phyloP scores from a whole-genome alignment of 2,329 filamentous ascomycete genomes.

The Fusarium anthophilum region DNA sequence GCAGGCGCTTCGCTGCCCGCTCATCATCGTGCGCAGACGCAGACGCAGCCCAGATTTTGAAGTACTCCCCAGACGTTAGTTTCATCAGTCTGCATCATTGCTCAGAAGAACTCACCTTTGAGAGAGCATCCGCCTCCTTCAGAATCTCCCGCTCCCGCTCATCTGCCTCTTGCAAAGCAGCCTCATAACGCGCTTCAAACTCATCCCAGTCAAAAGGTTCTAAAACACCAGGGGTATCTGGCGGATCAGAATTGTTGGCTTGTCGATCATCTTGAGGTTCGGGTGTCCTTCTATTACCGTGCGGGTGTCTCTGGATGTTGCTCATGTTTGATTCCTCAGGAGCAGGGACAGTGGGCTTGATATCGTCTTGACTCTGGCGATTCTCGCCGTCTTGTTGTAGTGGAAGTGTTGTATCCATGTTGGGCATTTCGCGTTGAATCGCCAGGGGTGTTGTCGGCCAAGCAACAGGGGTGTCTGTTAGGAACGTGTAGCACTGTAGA shows the following conservation, averaged over 20 bases:
- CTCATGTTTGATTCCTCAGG: conserved; percentile 34
- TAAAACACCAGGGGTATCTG: conserved; percentile 63
- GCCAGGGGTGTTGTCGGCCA: conserved; percentile 30
- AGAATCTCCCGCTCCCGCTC: conserved; percentile 72
- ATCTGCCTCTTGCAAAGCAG: conserved; percentile 70
- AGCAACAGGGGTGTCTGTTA: conserved; percentile 32
- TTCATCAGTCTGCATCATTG: not conserved
- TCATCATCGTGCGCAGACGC: conserved; percentile 78
- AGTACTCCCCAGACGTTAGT: conserved; percentile 65
- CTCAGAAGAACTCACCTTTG: conserved; percentile 59
- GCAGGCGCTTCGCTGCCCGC: conserved; percentile 80
- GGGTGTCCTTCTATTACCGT: conserved; percentile 47
- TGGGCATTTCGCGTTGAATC: conserved; percentile 14
- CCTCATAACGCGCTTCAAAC: conserved; percentile 75
- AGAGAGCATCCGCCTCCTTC: conserved; percentile 73
- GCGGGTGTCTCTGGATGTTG: conserved; percentile 31
- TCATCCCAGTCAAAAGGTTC: conserved; percentile 77
- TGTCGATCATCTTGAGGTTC: conserved; percentile 51
- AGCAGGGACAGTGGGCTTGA: conserved; percentile 1
- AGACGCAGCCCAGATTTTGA: conserved; percentile 80
- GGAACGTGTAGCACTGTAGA: conserved; percentile 6
- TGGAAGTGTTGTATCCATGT: conserved; percentile 34
- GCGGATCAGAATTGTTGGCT: conserved; percentile 48
- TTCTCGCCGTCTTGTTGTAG: conserved; percentile 32
- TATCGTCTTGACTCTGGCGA: conserved; percentile 16